A percentile compares a stretch with the other conserved stretches of the same genome.
Conservation (phyloP, 768 basidiomycete genomes). For the Amyloporia xantha region DNA sequence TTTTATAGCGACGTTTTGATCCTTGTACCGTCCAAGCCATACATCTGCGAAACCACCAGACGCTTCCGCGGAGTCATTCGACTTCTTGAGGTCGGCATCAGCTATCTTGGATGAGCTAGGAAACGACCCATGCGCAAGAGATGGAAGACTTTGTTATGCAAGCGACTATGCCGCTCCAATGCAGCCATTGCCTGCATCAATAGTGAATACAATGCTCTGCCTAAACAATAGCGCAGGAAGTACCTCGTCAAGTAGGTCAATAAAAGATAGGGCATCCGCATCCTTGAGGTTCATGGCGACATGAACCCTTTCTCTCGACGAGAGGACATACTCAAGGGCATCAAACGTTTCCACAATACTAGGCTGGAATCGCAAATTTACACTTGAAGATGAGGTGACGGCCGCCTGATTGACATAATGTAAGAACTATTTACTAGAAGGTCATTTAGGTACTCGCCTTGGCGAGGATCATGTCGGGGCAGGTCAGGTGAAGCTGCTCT, state of each 20-base stretch:
- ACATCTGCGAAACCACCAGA: constrained; percentile 8
- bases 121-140: background rate
- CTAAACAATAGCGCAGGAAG: background rate
- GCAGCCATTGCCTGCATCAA: background rate
- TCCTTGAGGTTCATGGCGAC: background rate
- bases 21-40: constrained; percentile 2
- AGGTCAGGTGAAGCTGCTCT: background rate
- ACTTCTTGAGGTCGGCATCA: background rate
- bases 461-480: background rate
- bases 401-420: no score
- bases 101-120: background rate
- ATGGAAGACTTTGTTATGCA: background rate
- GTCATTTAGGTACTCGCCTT: no score
- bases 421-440: no score
- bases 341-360: background rate
- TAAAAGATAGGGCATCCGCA: background rate
- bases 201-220: background rate
- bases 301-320: background rate
- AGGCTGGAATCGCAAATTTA: background rate
- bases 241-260: background rate
- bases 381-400: background rate
- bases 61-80: background rate
- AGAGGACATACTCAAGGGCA: background rate
- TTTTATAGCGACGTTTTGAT: constrained; percentile 2
- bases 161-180: background rate